These are phyloP conservation scores for Jackrogersella minutella DNA, from an alignment of 495 filamentous ascomycete species.

Conservation along the genomic window DNA sequence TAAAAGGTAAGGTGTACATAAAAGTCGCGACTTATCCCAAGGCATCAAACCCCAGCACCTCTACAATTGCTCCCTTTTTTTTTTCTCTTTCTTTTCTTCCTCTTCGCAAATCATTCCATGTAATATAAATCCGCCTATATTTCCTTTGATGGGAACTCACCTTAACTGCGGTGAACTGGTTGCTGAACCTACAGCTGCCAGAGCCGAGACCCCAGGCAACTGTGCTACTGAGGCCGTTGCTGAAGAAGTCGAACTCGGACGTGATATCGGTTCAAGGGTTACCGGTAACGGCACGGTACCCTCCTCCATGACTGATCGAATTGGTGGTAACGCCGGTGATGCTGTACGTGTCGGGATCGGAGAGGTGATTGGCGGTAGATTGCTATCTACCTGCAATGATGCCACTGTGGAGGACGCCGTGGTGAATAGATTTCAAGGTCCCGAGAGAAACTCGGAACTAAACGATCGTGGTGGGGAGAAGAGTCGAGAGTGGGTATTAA, in stretches of 20 bases:
- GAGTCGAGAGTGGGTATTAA: slow-evolving; percentile 14
- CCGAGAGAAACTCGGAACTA: slow-evolving; percentile 40
- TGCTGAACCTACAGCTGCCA: slow-evolving; percentile 69
- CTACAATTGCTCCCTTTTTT: too few relatives aligned
- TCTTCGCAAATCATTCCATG: not conserved
- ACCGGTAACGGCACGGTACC: slow-evolving; percentile 48
- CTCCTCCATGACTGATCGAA: slow-evolving; percentile 51
- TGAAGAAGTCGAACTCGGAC: slow-evolving; percentile 60
- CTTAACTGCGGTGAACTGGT: slow-evolving; percentile 69
- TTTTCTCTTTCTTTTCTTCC: not conserved
- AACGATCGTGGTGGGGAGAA: slow-evolving; percentile 19
- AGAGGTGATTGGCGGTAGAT: slow-evolving; percentile 32
- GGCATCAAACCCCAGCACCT: not conserved
- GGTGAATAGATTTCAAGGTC: slow-evolving; percentile 31
- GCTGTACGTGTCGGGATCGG: slow-evolving; percentile 35
- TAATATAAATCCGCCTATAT: slow-evolving; percentile 1
- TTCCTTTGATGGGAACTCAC: slow-evolving; percentile 53
- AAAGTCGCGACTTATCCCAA: slow-evolving; percentile 2
- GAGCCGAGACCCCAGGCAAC: slow-evolving; percentile 66
- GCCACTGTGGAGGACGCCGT: slow-evolving; percentile 38
- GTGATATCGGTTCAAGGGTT: slow-evolving; percentile 55
- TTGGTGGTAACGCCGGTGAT: slow-evolving; percentile 35
- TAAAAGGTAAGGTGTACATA: not conserved
- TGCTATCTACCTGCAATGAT: slow-evolving; percentile 29
- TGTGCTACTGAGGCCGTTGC: slow-evolving; percentile 54